Evolutionary conservation across 306 rosid species (phyloP).

Genomic region (Pueraria montana): DNA sequence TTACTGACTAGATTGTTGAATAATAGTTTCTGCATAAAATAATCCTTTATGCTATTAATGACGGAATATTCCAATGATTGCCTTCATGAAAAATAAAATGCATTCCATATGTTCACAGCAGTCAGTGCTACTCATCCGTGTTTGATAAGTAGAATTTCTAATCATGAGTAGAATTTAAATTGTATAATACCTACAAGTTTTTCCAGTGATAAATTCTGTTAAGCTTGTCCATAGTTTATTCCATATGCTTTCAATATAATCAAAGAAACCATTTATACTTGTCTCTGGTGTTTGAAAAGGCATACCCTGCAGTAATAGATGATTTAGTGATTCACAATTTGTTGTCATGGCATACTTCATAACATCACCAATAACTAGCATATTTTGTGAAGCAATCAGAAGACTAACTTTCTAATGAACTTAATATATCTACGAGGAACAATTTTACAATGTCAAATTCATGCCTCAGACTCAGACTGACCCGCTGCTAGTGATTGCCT

Average conservation of each 20-base stretch:
- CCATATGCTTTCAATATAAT: constrained; percentile 72
- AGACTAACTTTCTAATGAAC: constrained; percentile 24
- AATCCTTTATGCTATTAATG: constrained; percentile 8
- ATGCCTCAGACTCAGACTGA: background rate
- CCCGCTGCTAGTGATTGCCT: background rate
- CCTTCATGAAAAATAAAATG: constrained; percentile 16
- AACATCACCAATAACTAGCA: constrained; percentile 2
- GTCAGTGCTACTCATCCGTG: background rate
- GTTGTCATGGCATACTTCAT: constrained; percentile 2
- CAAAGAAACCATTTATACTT: constrained; percentile 67
- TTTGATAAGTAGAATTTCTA: background rate
- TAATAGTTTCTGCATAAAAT: background rate
- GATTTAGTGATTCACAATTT: constrained; percentile 40
- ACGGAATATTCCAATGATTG: constrained; percentile 4
- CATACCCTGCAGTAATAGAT: constrained; percentile 61
- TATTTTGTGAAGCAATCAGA: constrained; percentile 18
- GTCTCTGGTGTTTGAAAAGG: constrained; percentile 79
- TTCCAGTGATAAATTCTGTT: constrained; percentile 74
- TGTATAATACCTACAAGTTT: constrained; percentile 76
- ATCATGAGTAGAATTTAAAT: constrained; percentile 22
- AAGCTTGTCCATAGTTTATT: constrained; percentile 68
- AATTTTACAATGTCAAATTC: constrained; percentile 16
- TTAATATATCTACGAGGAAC: background rate
- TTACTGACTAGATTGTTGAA: constrained; percentile 30
- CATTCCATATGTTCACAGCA: background rate